These are phyloP conservation scores for Pisolithus microcarpus DNA, from an alignment of 768 basidiomycete species.

Conservation along the genomic window DNA sequence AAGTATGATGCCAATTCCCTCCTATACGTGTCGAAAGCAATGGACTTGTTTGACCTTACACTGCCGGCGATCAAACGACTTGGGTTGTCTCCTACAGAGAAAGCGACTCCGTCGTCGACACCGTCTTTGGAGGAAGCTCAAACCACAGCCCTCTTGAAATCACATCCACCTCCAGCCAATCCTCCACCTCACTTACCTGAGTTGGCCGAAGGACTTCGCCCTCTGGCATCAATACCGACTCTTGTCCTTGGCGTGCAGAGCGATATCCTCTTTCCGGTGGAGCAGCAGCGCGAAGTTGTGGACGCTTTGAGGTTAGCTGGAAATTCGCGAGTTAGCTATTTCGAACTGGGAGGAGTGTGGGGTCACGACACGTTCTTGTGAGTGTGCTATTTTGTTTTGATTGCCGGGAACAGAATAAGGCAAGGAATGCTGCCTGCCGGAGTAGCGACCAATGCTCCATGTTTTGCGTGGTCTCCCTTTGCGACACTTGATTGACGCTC, in stretches of 20 bases:
- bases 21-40: slow-evolving; percentile 97
- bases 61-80: slow-evolving; percentile 64
- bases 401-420: no score
- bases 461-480: neutral
- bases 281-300: slow-evolving; percentile 92
- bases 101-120: slow-evolving; percentile 14
- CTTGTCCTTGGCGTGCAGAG: slow-evolving; percentile 92
- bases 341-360: slow-evolving; percentile 98
- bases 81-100: slow-evolving; percentile 37
- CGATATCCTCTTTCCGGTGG: slow-evolving; percentile 94
- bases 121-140: slow-evolving; percentile 10
- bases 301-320: slow-evolving; percentile 89
- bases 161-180: slow-evolving; percentile 65
- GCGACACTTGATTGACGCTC: neutral
- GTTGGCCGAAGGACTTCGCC: slow-evolving; percentile 71
- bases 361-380: slow-evolving; percentile 96
- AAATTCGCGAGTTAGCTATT: slow-evolving; percentile 85
- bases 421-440: no score
- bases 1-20: slow-evolving; percentile 99
- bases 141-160: slow-evolving; percentile 52
- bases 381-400: slow-evolving; percentile 27
- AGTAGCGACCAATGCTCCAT: neutral
- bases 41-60: slow-evolving; percentile 98
- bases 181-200: slow-evolving; percentile 69
- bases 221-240: slow-evolving; percentile 68